Base-by-base conservation (phyloP, 2,329 filamentous ascomycete species). In the Pezicula rhizophila region DNA sequence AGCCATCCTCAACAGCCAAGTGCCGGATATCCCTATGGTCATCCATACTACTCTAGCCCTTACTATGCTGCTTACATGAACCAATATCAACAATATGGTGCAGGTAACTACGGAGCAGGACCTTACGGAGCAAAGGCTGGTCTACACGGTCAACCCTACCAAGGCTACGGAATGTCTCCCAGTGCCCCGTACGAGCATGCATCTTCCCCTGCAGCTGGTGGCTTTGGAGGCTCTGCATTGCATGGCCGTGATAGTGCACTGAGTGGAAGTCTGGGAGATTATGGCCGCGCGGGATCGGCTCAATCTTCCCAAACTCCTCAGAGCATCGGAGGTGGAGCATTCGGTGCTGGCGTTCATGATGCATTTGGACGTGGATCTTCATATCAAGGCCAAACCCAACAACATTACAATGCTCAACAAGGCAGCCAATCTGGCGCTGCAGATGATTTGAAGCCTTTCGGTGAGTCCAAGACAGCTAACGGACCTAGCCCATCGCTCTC, bases 21-120 rank as follows among this genome's bases (percentile, higher is more conserved):
- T 59, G 63, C 71, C 53, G 66, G 66, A 45, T 80, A 79, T 60
- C 72, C 74, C 37, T 75, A 74, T 60, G 73, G 66, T 58, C 78
- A 81, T 58, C 78, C 78, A 2, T 84, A 84, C 67, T 83, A 77
- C 59, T 72, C 69, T 57, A 82, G 76, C 66, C 79, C 79, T 2
- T 84, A 82, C 65, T 85, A 85, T 59, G 71, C 76, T 52, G 73
- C 78, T 50, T 84, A 83, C 60, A 71, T 76, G 68, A 78, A 75
- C 52, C 70, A 74, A 52, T 72, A 72, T 58, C 75, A 77, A 35
- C 65, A 68, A 49, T 67, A 68, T 54, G 65, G 64, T 42, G 60
- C 57, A 20, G 64, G 62, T 28, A 63, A 63, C 49, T 67, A 66
- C 43, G 63, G 68, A 66, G 60, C 50, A 20, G 62, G 52, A 41